Percentiles rank a stretch among this genome's conserved stretches.
Conservation (phyloP, 108 stramenopile genomes). For the Cyclotella distinguenda region DNA sequence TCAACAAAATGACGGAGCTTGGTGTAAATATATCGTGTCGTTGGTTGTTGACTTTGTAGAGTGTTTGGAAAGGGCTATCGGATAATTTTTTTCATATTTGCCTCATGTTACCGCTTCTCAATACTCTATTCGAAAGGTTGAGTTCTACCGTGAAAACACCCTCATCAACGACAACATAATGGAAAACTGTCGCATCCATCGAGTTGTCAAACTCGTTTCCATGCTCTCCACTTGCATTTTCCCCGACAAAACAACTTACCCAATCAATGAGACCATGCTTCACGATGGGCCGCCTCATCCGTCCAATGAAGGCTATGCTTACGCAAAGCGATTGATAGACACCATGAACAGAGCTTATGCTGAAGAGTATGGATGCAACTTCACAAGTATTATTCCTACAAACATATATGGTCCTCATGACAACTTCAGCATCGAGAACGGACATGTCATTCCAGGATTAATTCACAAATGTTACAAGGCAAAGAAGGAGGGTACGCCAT, state of each 20-base stretch:
- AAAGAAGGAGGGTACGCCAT: conserved; percentile 85
- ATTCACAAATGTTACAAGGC: conserved; percentile 98
- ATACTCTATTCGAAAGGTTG: conserved; percentile 81
- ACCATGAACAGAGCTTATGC: conserved; percentile 97
- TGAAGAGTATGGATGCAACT: conserved; percentile 96
- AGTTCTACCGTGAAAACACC: conserved; percentile 99
- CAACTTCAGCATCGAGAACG: conserved; percentile 93
- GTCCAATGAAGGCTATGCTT: conserved; percentile 97
- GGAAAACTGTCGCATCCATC: conserved; percentile 92
- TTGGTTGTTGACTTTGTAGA: background rate
- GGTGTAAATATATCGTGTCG: background rate
- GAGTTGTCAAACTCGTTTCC: conserved; percentile 96
- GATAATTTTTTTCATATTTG: no score
- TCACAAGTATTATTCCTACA: conserved; percentile 97
- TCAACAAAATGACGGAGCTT: no score
- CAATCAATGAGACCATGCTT: conserved; percentile 99
- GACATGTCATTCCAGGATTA: conserved; percentile 98
- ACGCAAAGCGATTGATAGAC: conserved; percentile 98
- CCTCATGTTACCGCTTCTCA: no score
- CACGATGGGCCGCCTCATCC: conserved; percentile 97
- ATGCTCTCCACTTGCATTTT: conserved; percentile 98
- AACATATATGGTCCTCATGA: conserved; percentile 97
- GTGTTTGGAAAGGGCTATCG: no score
- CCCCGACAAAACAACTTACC: conserved; percentile 99
- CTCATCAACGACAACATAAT: conserved; percentile 96